Percentiles rank a stretch among this genome's conserved stretches.
Conservation (phyloP, 305 asterid species). For the Solanum hybrid region DNA sequence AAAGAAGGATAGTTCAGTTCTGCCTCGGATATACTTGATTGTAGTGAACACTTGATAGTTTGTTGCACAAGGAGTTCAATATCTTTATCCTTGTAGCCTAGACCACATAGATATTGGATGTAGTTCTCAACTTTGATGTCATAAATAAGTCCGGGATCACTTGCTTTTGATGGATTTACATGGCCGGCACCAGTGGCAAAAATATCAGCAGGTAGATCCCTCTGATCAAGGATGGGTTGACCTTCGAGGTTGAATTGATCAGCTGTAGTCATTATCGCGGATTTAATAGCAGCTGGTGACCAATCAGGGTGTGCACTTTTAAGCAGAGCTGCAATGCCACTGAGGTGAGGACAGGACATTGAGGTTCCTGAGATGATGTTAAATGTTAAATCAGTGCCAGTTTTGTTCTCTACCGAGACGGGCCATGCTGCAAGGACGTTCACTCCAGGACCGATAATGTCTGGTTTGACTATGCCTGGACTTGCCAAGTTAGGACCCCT, state of each 20-base stretch:
- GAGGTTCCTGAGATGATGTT: constrained; percentile 50
- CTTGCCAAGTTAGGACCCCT: constrained; percentile 47
- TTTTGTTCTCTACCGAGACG: constrained; percentile 24
- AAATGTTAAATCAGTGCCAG: constrained; percentile 22
- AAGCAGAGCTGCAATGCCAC: constrained; percentile 41
- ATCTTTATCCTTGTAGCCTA: constrained; percentile 26
- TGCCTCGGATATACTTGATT: constrained; percentile 25
- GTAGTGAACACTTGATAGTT: constrained; percentile 18
- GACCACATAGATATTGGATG: constrained; percentile 44
- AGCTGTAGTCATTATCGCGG: constrained; percentile 53
- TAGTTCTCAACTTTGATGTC: constrained; percentile 30
- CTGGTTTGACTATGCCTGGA: constrained; percentile 50
- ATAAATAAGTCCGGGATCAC: constrained; percentile 43
- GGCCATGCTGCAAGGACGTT: constrained; percentile 59
- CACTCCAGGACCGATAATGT: constrained; percentile 49
- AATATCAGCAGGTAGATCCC: constrained; percentile 18
- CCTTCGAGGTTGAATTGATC: constrained; percentile 6
- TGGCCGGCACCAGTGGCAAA: constrained; percentile 50
- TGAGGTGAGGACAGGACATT: constrained; percentile 54
- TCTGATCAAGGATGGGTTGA: constrained; percentile 20
- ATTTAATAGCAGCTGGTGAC: constrained; percentile 54
- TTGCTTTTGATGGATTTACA: constrained; percentile 36
- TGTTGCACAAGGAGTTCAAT: constrained; percentile 17
- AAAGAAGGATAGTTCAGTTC: constrained; percentile 54
- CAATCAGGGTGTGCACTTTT: constrained; percentile 47